Percentiles rank a stretch among this genome's conserved stretches.
These are phyloP conservation scores for Aspergillus wentii DNA, from an alignment of 495 filamentous ascomycete genomes.

Conservation along the genomic window DNA sequence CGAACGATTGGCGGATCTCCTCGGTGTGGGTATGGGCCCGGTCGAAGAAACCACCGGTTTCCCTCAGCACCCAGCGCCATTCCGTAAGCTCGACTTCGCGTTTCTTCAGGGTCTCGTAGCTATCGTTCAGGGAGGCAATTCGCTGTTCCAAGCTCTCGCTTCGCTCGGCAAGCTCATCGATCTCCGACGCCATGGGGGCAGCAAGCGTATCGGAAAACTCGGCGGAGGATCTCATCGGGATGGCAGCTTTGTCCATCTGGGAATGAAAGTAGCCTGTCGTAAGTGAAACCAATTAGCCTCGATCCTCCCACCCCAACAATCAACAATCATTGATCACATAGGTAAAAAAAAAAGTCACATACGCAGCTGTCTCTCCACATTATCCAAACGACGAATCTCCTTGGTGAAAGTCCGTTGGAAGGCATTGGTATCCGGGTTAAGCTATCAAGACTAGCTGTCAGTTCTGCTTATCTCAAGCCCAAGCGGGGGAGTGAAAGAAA, in stretches of 20 bases:
- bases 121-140: constrained; percentile 87
- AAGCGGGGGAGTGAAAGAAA: neutral
- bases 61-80: constrained; percentile 94
- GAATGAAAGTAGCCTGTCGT: constrained; percentile 76
- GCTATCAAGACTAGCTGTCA: constrained; percentile 44
- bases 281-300: no score
- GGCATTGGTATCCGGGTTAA: constrained; percentile 86
- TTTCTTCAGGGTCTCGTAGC: constrained; percentile 96
- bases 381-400: constrained; percentile 93
- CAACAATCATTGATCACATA: constrained; percentile 1
- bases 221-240: constrained; percentile 76
- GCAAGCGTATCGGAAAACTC: constrained; percentile 82
- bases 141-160: constrained; percentile 88
- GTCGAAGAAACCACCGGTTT: constrained; percentile 96
- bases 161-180: constrained; percentile 90
- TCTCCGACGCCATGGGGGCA: constrained; percentile 84
- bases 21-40: constrained; percentile 92
- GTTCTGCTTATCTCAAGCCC: constrained; percentile 2
- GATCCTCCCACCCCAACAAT: neutral
- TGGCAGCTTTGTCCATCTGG: constrained; percentile 89
- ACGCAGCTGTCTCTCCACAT: constrained; percentile 96
- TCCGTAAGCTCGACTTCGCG: constrained; percentile 94
- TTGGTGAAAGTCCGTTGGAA: constrained; percentile 97
- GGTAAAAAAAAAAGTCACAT: constrained; percentile 32
- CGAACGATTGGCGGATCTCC: constrained; percentile 86